phyloP scores from a whole-genome alignment of 2,329 filamentous ascomycete genomes.

The Exophiala sideris region DNA sequence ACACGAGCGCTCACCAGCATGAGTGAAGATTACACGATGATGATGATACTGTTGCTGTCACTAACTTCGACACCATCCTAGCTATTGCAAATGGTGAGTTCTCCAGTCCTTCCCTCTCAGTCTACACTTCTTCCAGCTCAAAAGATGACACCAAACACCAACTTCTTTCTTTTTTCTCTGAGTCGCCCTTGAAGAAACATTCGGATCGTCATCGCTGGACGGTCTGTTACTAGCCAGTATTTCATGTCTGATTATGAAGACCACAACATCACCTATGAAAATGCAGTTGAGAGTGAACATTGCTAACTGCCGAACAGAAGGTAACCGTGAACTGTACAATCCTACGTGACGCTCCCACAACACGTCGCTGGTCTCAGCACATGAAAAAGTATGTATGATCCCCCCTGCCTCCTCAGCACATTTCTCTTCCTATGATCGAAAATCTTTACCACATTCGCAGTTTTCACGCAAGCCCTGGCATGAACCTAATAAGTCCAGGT shows the following conservation, averaged over 20 bases:
- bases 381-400: constrained; percentile 10
- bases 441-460: constrained; percentile 58
- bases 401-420: background rate
- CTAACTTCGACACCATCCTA: background rate
- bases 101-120: background rate
- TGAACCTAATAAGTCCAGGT: constrained; percentile 47
- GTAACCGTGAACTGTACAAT: background rate
- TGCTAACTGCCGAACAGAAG: constrained; percentile 6
- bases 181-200: constrained; percentile 66
- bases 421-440: constrained; percentile 47
- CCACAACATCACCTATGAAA: background rate
- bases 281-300: background rate
- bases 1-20: background rate
- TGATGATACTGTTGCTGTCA: background rate
- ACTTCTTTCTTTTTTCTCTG: constrained; percentile 63
- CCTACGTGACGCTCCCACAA: background rate
- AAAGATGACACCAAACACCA: constrained; percentile 57
- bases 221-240: constrained; percentile 71
- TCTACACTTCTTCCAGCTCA: constrained; percentile 21
- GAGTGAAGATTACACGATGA: background rate
- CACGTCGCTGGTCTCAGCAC: too few species aligned
- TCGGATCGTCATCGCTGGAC: constrained; percentile 60
- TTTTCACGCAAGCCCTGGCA: constrained; percentile 57
- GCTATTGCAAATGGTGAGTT: background rate
- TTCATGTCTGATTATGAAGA: constrained; percentile 57